phyloP scores from a whole-genome alignment of 345 rosid species.

The Jatropha curcas region DNA sequence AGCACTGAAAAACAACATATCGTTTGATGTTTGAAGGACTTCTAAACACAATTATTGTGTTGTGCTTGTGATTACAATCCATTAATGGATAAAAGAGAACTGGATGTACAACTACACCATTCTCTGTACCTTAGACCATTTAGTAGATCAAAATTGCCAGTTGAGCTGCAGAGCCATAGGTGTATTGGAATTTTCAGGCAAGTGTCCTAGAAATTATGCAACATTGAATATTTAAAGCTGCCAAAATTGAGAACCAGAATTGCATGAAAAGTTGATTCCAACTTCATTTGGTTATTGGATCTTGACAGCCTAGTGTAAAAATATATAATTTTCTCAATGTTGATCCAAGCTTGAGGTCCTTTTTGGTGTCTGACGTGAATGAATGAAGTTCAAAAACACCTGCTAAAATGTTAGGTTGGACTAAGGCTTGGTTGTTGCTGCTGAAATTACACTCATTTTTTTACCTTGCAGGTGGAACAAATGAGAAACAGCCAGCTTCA shows the following conservation, averaged over 20 bases:
- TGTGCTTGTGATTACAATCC: not conserved
- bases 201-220: not conserved
- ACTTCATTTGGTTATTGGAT: not conserved
- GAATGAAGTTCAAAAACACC: too few species aligned
- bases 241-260: not conserved
- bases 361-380: too few species aligned
- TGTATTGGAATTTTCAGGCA: not conserved
- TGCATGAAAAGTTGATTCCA: not conserved
- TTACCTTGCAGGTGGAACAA: conserved; percentile 46
- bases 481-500: conserved; percentile 47
- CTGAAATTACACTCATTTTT: too few species aligned
- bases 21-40: not conserved
- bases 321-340: not conserved
- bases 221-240: not conserved
- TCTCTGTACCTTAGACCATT: not conserved
- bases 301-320: not conserved
- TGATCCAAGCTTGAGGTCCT: not conserved
- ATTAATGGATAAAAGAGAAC: not conserved
- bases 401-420: too few species aligned
- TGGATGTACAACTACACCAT: not conserved
- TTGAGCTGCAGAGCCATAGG: not conserved
- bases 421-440: too few species aligned
- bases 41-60: not conserved
- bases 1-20: not conserved
- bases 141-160: not conserved